Percentiles rank a stretch among this genome's conserved stretches.
phyloP scores from a whole-genome alignment of 352 stramenopile species.

The Phytophthora fragariaefolia region DNA sequence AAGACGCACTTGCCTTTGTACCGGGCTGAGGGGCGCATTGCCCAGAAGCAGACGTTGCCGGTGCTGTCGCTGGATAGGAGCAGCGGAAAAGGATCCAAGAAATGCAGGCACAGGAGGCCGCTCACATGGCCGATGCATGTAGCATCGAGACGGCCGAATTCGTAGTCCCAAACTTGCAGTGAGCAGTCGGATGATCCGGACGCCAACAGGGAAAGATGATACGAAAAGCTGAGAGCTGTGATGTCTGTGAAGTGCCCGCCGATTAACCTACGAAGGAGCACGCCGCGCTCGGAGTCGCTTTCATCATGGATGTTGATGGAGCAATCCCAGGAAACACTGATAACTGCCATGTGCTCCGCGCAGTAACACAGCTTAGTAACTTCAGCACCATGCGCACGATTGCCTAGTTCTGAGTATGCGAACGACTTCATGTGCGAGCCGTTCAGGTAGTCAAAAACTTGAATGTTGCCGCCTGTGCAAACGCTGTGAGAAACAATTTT shows the following conservation, averaged over 20 bases:
- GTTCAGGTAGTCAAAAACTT: conserved; percentile 91
- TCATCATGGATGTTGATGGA: conserved; percentile 88
- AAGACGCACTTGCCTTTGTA: conserved; percentile 81
- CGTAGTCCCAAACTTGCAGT: conserved; percentile 89
- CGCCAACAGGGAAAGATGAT: conserved; percentile 77
- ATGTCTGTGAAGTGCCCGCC: conserved; percentile 84
- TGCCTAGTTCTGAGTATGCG: conserved; percentile 66
- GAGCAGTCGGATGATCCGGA: conserved; percentile 73
- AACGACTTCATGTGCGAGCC: conserved; percentile 90
- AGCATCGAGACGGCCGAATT: conserved; percentile 83
- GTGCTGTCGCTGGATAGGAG: conserved; percentile 72
- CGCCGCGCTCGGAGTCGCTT: conserved; percentile 76
- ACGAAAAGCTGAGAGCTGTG: conserved; percentile 77
- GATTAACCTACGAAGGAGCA: conserved; percentile 75
- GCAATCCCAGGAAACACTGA: conserved; percentile 84
- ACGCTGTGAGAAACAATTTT: conserved; percentile 10
- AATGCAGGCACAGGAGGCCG: conserved; percentile 67
- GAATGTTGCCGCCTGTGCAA: conserved; percentile 61
- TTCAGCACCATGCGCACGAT: conserved; percentile 74
- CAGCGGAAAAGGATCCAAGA: conserved; percentile 78
- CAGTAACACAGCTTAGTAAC: conserved; percentile 85
- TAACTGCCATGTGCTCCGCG: conserved; percentile 85
- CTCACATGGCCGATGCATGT: conserved; percentile 80
- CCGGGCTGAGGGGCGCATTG: conserved; percentile 57
- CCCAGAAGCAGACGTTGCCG: conserved; percentile 83